A percentile compares a stretch with the other conserved stretches of the same genome.
phyloP scores from a whole-genome alignment of 345 rosid species.

The Dipteronia dyeriana region DNA sequence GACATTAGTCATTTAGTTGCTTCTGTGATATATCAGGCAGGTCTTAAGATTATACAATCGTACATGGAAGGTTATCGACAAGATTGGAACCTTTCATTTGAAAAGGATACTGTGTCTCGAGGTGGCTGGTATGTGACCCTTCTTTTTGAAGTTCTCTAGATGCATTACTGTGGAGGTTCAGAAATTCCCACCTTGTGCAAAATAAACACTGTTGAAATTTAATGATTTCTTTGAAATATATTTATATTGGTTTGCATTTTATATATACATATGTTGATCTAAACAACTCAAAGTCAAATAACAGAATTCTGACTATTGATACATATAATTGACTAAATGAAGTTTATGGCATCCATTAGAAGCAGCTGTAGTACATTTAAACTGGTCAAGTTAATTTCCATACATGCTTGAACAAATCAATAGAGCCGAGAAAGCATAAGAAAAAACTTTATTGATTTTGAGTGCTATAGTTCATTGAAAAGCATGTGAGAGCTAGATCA shows the following conservation, averaged over 20 bases:
- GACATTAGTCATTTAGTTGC: not conserved
- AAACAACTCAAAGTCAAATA: not conserved
- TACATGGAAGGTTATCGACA: slow-evolving; percentile 96
- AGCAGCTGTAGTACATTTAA: not conserved
- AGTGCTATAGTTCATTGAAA: not conserved
- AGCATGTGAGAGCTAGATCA: not conserved
- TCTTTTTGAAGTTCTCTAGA: not conserved
- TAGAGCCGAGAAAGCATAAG: not conserved
- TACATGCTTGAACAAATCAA: not conserved
- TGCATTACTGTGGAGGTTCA: not conserved
- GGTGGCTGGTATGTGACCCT: slow-evolving; percentile 82
- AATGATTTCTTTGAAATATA: not conserved
- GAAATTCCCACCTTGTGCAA: not conserved
- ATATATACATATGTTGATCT: not conserved
- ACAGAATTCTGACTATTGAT: not conserved
- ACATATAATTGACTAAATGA: not conserved
- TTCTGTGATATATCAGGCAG: slow-evolving; percentile 54
- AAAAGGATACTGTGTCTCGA: slow-evolving; percentile 67
- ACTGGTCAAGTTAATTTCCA: not conserved
- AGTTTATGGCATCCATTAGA: not conserved
- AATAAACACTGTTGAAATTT: not conserved
- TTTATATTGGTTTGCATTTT: not conserved
- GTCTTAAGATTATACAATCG: slow-evolving; percentile 75
- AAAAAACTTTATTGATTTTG: slow-evolving; percentile 1
- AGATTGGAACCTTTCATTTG: slow-evolving; percentile 92